Percentiles rank a stretch among this genome's conserved stretches.
phyloP scores from a whole-genome alignment of 2,329 filamentous ascomycete genomes.

The Nannizziopsis arthrosporioides region DNA sequence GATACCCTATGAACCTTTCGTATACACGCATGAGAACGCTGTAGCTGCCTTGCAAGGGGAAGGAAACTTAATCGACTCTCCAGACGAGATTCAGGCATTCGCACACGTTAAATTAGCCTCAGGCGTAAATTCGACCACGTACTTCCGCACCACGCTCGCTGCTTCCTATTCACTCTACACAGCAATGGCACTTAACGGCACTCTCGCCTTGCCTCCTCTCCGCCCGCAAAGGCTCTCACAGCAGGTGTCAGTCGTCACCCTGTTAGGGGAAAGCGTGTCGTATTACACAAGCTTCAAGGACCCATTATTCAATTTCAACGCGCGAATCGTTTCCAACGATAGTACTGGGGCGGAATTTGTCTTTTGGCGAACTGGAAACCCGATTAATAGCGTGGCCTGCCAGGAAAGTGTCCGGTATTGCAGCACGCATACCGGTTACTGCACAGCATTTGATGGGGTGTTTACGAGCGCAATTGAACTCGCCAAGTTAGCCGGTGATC shows the following conservation, averaged over 20 bases:
- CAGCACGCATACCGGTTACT: slow-evolving; percentile 5
- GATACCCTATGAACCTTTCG: not conserved
- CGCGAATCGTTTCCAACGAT: not conserved
- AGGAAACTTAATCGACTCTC: not conserved
- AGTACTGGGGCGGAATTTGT: not conserved
- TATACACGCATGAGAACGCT: slow-evolving; percentile 2
- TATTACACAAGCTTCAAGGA: slow-evolving; percentile 1
- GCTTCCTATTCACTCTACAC: not conserved
- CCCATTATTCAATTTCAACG: slow-evolving; percentile 4
- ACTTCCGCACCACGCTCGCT: slow-evolving; percentile 1
- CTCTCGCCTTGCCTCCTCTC: not conserved
- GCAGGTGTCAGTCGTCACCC: slow-evolving; percentile 3
- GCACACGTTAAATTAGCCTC: not conserved
- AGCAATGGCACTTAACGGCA: slow-evolving; percentile 1
- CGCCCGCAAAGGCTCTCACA: not conserved
- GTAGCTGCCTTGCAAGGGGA: not conserved
- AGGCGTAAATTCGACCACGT: not conserved
- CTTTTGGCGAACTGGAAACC: not conserved
- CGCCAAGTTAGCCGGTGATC: slow-evolving; percentile 1
- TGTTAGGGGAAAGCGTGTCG: slow-evolving; percentile 2
- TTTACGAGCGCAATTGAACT: not conserved
- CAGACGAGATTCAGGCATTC: slow-evolving; percentile 2
- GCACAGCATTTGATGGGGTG: slow-evolving; percentile 4
- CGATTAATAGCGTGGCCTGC: slow-evolving; percentile 7
- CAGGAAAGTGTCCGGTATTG: slow-evolving; percentile 8